A percentile compares a stretch with the other conserved stretches of the same genome.
These are phyloP conservation scores for Metschnikowia lunata DNA, from an alignment of 805 yeast species.

Conservation along the genomic window DNA sequence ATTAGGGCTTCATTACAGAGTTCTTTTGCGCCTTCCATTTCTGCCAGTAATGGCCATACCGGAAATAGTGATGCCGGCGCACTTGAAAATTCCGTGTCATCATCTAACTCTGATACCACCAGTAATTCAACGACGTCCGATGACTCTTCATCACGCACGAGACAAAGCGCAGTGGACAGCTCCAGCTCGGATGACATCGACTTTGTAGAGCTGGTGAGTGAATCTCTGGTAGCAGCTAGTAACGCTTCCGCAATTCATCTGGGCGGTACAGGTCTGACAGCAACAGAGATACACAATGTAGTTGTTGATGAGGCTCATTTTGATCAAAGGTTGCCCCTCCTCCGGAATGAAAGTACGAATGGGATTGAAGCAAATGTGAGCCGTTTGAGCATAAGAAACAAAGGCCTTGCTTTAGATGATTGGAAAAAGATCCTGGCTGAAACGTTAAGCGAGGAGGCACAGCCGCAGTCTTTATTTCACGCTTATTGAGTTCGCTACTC, in stretches of 20 bases:
- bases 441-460: slow-evolving; percentile 19
- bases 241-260: too few relatives aligned
- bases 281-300: slow-evolving; percentile 10
- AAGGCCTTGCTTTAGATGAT: slow-evolving; percentile 1
- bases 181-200: background rate
- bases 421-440: slow-evolving; percentile 21
- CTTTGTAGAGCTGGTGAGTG: too few relatives aligned
- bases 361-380: slow-evolving; percentile 11
- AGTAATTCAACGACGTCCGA: background rate
- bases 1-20: slow-evolving; percentile 27
- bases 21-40: slow-evolving; percentile 29
- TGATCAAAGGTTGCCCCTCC: slow-evolving; percentile 25
- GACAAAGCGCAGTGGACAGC: background rate
- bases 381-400: background rate
- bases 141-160: slow-evolving; percentile 1
- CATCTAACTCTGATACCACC: background rate
- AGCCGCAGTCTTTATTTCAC: slow-evolving; percentile 21
- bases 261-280: too few relatives aligned
- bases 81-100: background rate
- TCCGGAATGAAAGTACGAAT: slow-evolving; percentile 22
- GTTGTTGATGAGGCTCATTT: slow-evolving; percentile 19
- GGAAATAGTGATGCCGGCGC: slow-evolving; percentile 3
- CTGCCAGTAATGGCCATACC: slow-evolving; percentile 3
- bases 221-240: too few relatives aligned
- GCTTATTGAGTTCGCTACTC: slow-evolving; percentile 14